phyloP scores from a whole-genome alignment of 2,329 filamentous ascomycete species.

The Aureobasidium sp. region DNA sequence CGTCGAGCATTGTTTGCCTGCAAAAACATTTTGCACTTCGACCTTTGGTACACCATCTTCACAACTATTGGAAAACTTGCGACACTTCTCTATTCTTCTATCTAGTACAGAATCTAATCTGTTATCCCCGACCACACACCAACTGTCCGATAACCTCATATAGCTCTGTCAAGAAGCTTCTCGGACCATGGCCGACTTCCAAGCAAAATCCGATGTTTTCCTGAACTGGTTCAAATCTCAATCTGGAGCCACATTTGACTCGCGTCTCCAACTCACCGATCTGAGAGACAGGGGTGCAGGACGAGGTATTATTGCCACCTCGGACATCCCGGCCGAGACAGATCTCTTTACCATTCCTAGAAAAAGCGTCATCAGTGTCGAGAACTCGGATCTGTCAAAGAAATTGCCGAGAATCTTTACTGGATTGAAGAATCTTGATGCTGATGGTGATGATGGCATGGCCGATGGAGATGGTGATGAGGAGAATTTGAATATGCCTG shows the following conservation, averaged over 20 bases:
- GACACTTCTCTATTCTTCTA: background rate
- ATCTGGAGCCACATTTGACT: constrained; percentile 44
- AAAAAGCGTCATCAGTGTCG: constrained; percentile 58
- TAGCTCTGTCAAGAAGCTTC: background rate
- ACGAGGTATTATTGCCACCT: constrained; percentile 57
- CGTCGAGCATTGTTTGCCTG: constrained; percentile 4
- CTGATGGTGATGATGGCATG: background rate
- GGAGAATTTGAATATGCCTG: constrained; percentile 26
- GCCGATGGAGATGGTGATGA: constrained; percentile 3
- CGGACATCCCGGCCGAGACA: constrained; percentile 64
- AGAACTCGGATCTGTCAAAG: constrained; percentile 61
- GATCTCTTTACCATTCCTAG: constrained; percentile 75
- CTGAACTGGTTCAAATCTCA: constrained; percentile 48
- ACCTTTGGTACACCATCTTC: background rate
- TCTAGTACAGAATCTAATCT: background rate
- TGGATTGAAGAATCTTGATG: background rate
- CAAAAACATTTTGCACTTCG: constrained; percentile 7
- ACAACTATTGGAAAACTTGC: background rate
- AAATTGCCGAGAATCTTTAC: constrained; percentile 27
- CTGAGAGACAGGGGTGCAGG: constrained; percentile 49
- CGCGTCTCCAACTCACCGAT: constrained; percentile 52
- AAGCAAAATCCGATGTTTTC: constrained; percentile 31
- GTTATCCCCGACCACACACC: background rate
- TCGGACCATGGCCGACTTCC: constrained; percentile 8
- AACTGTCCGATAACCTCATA: background rate